Percentiles rank a stretch among this genome's conserved stretches.
phyloP scores from a whole-genome alignment of 1,284 basidiomycete genomes.

The Leccinum pseudoinsigne region DNA sequence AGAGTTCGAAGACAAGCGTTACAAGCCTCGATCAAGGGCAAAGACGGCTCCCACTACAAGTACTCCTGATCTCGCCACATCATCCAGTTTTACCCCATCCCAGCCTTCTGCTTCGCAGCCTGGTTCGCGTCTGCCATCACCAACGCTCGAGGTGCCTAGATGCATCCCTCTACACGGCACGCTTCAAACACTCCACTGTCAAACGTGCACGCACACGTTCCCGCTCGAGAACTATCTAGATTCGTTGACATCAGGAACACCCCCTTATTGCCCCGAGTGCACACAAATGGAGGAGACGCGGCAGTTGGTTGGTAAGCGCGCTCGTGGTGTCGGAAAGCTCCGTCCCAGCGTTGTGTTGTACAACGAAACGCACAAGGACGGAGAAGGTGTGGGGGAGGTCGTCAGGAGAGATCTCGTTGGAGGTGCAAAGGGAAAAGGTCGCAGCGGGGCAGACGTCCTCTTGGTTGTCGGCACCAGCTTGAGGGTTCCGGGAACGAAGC shows the following conservation, averaged over 20 bases:
- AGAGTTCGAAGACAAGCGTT: slow-evolving; percentile 53
- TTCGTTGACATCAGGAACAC: slow-evolving; percentile 56
- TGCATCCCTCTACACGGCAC: slow-evolving; percentile 93
- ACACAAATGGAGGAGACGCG: slow-evolving; percentile 68
- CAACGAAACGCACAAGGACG: slow-evolving; percentile 87
- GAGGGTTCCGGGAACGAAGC: slow-evolving; percentile 89
- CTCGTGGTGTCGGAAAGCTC: slow-evolving; percentile 78
- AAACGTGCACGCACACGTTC: slow-evolving; percentile 73
- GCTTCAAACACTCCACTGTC: slow-evolving; percentile 78
- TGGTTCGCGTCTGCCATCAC: slow-evolving; percentile 39
- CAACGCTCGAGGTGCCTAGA: slow-evolving; percentile 58
- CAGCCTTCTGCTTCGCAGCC: slow-evolving; percentile 24
- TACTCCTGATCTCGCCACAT: slow-evolving; percentile 15
- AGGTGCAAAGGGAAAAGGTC: slow-evolving; percentile 59
- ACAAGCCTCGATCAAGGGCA: slow-evolving; percentile 46
- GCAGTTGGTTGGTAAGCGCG: slow-evolving; percentile 75
- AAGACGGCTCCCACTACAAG: slow-evolving; percentile 29
- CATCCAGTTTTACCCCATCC: slow-evolving; percentile 17
- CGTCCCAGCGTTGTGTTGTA: slow-evolving; percentile 91
- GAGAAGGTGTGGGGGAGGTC: slow-evolving; percentile 82
- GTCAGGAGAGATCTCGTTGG: slow-evolving; percentile 78
- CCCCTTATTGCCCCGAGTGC: slow-evolving; percentile 83
- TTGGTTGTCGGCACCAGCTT: slow-evolving; percentile 92
- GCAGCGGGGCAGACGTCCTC: slow-evolving; percentile 78
- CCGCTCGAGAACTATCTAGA: slow-evolving; percentile 63